Evolutionary conservation across 1,284 basidiomycete species (phyloP).

Genomic region (Ganoderma leucocontextum): DNA sequence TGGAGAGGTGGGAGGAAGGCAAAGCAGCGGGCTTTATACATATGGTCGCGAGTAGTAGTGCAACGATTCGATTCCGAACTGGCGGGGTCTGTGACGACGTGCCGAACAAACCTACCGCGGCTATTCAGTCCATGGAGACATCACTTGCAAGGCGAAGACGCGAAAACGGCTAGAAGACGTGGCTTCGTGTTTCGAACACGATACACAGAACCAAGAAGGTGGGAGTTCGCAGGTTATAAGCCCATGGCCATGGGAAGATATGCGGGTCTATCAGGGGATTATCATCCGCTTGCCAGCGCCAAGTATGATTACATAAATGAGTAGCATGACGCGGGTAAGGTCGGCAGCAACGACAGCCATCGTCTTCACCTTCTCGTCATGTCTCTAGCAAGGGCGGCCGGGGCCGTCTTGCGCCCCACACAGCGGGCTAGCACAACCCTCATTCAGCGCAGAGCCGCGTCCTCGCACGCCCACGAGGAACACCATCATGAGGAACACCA

Average conservation of each 20-base stretch:
- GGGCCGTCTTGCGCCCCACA: conserved; percentile 40
- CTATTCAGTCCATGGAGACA: neutral
- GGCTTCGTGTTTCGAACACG: neutral
- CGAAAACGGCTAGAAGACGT: conserved; percentile 16
- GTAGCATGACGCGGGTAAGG: conserved; percentile 15
- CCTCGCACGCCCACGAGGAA: conserved; percentile 45
- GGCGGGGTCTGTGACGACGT: neutral
- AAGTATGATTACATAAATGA: conserved; percentile 23
- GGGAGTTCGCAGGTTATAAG: conserved; percentile 18
- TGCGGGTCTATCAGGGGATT: neutral
- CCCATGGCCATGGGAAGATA: conserved; percentile 16
- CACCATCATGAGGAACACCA: conserved; percentile 43
- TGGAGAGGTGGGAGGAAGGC: neutral
- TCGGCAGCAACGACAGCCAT: conserved; percentile 14
- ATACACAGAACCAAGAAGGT: conserved; percentile 4
- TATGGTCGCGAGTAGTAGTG: neutral
- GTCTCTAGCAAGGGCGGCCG: conserved; percentile 48
- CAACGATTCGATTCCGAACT: conserved; percentile 3
- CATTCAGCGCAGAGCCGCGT: conserved; percentile 49
- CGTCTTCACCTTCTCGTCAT: conserved; percentile 33
- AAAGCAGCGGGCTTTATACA: conserved; percentile 5
- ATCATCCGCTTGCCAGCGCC: neutral
- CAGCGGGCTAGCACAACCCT: conserved; percentile 35
- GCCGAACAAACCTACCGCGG: neutral
- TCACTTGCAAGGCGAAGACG: neutral